A percentile compares a stretch with the other conserved stretches of the same genome.
Evolutionary conservation across 495 filamentous ascomycete species (phyloP).

Genomic region (Elasticomyces elasticus): DNA sequence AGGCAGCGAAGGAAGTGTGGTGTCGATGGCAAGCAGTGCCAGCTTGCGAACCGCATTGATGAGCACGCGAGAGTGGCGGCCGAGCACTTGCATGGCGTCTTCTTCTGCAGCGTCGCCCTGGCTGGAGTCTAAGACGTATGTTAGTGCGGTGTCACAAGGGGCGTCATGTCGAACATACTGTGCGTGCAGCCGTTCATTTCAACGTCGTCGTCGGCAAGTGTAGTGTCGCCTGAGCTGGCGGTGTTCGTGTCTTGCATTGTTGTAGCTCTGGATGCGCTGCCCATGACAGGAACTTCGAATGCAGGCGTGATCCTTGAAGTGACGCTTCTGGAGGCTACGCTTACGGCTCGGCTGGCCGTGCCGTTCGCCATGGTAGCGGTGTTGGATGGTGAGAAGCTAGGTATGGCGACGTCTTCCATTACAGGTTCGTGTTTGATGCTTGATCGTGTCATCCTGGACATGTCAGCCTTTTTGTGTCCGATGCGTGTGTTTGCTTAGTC

Average conservation of each 20-base stretch:
- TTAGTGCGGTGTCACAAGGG: not conserved
- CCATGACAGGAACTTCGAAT: no score
- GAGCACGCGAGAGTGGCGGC: conserved; percentile 10
- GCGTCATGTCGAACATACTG: not conserved
- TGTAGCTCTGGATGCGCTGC: not conserved
- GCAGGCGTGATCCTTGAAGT: no score
- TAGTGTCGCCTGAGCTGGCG: conserved; percentile 3
- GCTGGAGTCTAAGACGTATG: not conserved
- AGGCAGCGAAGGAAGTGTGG: conserved; percentile 48
- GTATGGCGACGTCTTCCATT: not conserved
- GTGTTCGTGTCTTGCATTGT: not conserved
- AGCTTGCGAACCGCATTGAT: conserved; percentile 27
- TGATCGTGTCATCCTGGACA: conserved; percentile 2
- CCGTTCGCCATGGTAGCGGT: not conserved
- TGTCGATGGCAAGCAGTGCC: conserved; percentile 23
- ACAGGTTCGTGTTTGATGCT: conserved; percentile 1
- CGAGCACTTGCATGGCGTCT: conserved; percentile 8
- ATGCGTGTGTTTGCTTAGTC: not conserved
- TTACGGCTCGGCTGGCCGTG: not conserved
- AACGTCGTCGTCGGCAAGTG: conserved; percentile 2
- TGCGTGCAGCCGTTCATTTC: conserved; percentile 6
- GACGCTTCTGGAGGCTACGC: not conserved
- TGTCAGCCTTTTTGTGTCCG: not conserved
- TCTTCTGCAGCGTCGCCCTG: not conserved
- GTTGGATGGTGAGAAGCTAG: not conserved